Base-by-base conservation (phyloP, 148 eudicot species). In the Talinum fruticosum region DNA sequence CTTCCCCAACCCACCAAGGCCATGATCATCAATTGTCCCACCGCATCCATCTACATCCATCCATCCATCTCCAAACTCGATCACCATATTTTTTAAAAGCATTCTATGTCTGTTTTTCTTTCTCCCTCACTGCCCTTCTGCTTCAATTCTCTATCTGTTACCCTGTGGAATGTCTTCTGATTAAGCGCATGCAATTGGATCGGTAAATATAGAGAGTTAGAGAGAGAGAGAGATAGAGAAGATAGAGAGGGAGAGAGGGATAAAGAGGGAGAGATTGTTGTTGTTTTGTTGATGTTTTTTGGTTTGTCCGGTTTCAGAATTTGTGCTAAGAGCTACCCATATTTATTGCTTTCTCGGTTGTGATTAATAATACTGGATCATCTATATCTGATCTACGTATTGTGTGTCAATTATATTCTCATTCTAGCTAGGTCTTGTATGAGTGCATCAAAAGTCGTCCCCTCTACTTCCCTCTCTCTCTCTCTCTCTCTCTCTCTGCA, bases 1-100 rank as follows among this genome's bases (percentile, higher is more conserved):
- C 87, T 91, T 91, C 88, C 90, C 90, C 59, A 83, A 87, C 71
- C 88, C 89, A 23, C 29, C 64, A 83, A 86, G 96, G 79, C 87
- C 94, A 14, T 44, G 10, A n/a, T 23, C 57, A 51, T 23, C 28
- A 23, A 23, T 59, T 6, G n/a, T 24, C 64, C 28, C 29, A 1
- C 14, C 12, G 7, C 47, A 8, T 8, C 47, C n/a, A 41, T 41
- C 47, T 5, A 38, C 8, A 38, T 38, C 8, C 13, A 41, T 41
- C 47, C 13, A 41, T 41, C 47, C 8, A 2, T 59, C 64, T 51
- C 28, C 29, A 45, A 59, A 59, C 64, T 59, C n/a, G 12, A 24
- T 59, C 10, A 59, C n/a, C 64, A 6, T 23, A 23, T 59, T 59
- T 16, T 59, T 59, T 24, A 24, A n/a, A n/a, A 59, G 57, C 57